Base-by-base conservation (phyloP, 805 yeast species). In the Zygoascus flipseniorum region DNA sequence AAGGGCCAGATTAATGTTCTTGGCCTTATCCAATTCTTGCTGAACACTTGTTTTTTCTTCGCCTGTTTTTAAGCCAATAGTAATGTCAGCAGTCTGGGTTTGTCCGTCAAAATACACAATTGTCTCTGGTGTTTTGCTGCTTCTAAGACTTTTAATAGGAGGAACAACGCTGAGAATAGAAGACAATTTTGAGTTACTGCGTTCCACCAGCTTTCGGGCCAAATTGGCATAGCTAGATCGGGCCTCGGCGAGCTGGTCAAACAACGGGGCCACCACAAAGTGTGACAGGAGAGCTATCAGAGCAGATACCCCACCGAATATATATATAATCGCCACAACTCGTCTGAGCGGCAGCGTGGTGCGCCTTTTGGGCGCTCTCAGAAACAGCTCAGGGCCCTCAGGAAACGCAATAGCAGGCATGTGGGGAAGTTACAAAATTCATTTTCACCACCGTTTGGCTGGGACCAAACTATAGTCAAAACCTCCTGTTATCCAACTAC, bases 231-330 rank as follows among this genome's bases (percentile, higher is more conserved):
- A 63, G 16, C 58, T 58, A n/a, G 63, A 53, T 39, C 72, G 67
- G 51, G 65, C 69, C 31, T 28, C 59, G 5, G 68, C 60, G 10
- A 68, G 65, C 57, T 68, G 68, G 18, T 58, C 60, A 44, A 65
- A 60, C 48, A 68, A 63, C 37, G 72, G 72, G 31, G 54, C 54
- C n/a, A 67, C 53, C 18, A 68, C 58, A 48, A 65, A 59, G 52
- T 65, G 66, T 43, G 68, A 62, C 13, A 68, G 51, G 2, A 66
- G 41, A 8, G 63, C 67, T 8, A 62, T 43, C 18, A 64, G 52
- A 0, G 65, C 65, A 1, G 65, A 52, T 4, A 60, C 56, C 6
- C 72, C 71, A 1, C 70, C 71, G 52, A 64, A 68, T 13, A 59
- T 54, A 51, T 68, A 68, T 14, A 63, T 50, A 14, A 68, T 51